Conservation (phyloP, 2,329 filamentous ascomycete species). For the Neocatenulostroma microsporum region DNA sequence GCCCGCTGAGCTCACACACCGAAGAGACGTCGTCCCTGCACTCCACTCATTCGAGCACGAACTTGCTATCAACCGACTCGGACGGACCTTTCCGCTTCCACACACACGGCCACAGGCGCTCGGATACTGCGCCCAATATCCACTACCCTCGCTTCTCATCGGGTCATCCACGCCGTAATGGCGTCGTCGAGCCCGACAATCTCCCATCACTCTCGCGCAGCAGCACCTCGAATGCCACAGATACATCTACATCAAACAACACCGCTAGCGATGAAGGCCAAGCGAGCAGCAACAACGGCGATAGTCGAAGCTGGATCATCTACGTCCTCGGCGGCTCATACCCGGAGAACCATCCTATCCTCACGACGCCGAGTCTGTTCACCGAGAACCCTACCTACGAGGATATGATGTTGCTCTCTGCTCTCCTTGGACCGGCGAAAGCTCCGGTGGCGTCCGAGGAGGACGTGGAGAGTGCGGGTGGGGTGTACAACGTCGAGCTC, state of each 20-base stretch:
- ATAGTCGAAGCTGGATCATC: conserved; percentile 61
- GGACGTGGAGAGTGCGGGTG: conserved; percentile 56
- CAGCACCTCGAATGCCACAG: conserved; percentile 23
- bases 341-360: conserved; percentile 61
- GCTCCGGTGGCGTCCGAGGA: conserved; percentile 59
- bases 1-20: conserved; percentile 25
- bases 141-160: conserved; percentile 50
- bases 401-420: conserved; percentile 63
- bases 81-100: conserved; percentile 19
- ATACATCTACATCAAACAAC: conserved; percentile 29
- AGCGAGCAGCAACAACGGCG: conserved; percentile 25
- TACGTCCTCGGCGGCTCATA: conserved; percentile 64
- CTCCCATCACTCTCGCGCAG: conserved; percentile 43
- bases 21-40: conserved; percentile 28
- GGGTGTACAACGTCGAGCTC: conserved; percentile 48
- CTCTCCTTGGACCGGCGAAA: conserved; percentile 59
- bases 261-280: conserved; percentile 21
- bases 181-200: conserved; percentile 51
- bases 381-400: conserved; percentile 65
- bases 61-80: conserved; percentile 19
- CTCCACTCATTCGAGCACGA: conserved; percentile 25
- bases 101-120: conserved; percentile 23
- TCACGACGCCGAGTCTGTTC: conserved; percentile 62
- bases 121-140: conserved; percentile 30
- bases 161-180: conserved; percentile 55